Evolutionary conservation across 257 asterid genomes (phyloP).

Genomic region (Lavandula angustifolia): DNA sequence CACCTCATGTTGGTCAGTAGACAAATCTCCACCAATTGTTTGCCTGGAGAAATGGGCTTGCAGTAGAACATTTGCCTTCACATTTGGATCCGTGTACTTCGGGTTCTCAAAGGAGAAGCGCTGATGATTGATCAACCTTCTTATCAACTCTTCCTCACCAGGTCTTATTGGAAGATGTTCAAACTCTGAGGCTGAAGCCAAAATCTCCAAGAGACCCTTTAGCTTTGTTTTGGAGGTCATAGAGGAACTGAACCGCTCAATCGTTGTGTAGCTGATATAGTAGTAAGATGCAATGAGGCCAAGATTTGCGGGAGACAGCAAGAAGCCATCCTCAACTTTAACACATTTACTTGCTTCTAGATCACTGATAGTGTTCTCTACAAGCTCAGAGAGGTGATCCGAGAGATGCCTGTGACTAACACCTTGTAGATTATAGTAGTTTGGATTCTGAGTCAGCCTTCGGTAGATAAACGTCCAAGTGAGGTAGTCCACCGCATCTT

Average conservation of each 20-base stretch:
- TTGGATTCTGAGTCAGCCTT: constrained; percentile 61
- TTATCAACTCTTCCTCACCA: constrained; percentile 58
- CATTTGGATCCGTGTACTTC: constrained; percentile 47
- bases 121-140: constrained; percentile 50
- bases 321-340: constrained; percentile 41
- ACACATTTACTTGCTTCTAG: constrained; percentile 59
- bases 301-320: constrained; percentile 52
- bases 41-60: constrained; percentile 65
- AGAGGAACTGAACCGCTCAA: constrained; percentile 60
- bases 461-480: constrained; percentile 63
- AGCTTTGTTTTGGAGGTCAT: constrained; percentile 54
- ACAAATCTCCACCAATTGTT: constrained; percentile 51
- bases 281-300: constrained; percentile 59
- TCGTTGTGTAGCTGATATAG: constrained; percentile 61
- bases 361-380: constrained; percentile 53
- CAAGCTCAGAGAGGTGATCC: constrained; percentile 62
- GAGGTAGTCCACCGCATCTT: constrained; percentile 65
- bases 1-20: constrained; percentile 60
- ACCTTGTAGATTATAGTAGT: constrained; percentile 62
- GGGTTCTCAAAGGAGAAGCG: constrained; percentile 63
- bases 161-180: constrained; percentile 60
- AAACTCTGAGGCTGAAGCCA: constrained; percentile 60
- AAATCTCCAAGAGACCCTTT: constrained; percentile 60
- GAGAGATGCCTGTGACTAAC: constrained; percentile 65
- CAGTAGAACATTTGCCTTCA: constrained; percentile 57